A percentile compares a stretch with the other conserved stretches of the same genome.
Conservation (phyloP, 1,284 basidiomycete species). For the Lignosus rhinocerotis region DNA sequence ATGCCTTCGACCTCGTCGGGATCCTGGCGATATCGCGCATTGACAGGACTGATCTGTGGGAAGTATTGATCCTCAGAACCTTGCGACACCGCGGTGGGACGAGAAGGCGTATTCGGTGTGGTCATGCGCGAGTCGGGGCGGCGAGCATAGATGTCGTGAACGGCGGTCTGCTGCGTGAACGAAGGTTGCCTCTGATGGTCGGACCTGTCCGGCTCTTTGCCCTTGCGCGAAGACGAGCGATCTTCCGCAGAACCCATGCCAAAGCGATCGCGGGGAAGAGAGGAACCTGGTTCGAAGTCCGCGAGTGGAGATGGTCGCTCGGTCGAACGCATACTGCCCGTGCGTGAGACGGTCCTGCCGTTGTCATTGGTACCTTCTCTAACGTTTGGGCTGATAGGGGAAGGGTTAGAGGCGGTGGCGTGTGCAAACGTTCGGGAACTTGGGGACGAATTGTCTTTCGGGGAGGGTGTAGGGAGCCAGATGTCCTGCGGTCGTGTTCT, state of each 20-base stretch:
- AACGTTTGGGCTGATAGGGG: constrained; percentile 18
- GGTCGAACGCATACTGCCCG: constrained; percentile 21
- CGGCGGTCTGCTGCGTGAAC: constrained; percentile 9
- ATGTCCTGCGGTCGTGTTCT: constrained; percentile 21
- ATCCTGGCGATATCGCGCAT: constrained; percentile 12
- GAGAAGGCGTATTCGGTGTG: constrained; percentile 15
- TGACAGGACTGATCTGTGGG: constrained; percentile 11
- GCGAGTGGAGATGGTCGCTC: constrained; percentile 14
- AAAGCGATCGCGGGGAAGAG: constrained; percentile 17
- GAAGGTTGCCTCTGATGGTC: constrained; percentile 16
- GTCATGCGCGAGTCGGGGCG: constrained; percentile 16
- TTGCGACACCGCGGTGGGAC: constrained; percentile 8
- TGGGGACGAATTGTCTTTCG: constrained; percentile 13
- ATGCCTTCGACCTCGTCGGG: constrained; percentile 22
- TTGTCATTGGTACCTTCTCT: constrained; percentile 17
- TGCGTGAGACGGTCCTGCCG: constrained; percentile 17
- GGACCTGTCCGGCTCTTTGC: constrained; percentile 14
- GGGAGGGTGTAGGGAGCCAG: constrained; percentile 19
- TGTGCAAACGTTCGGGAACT: constrained; percentile 28
- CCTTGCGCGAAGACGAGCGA: constrained; percentile 15
- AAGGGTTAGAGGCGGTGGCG: constrained; percentile 22
- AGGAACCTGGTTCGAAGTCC: constrained; percentile 13
- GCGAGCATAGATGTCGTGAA: constrained; percentile 19
- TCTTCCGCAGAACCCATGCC: constrained; percentile 14
- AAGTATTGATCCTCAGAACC: constrained; percentile 17